Percentiles rank a stretch among this genome's conserved stretches.
These are phyloP conservation scores for Aspergillus diversus DNA, from an alignment of 495 filamentous ascomycete genomes.

Conservation along the genomic window DNA sequence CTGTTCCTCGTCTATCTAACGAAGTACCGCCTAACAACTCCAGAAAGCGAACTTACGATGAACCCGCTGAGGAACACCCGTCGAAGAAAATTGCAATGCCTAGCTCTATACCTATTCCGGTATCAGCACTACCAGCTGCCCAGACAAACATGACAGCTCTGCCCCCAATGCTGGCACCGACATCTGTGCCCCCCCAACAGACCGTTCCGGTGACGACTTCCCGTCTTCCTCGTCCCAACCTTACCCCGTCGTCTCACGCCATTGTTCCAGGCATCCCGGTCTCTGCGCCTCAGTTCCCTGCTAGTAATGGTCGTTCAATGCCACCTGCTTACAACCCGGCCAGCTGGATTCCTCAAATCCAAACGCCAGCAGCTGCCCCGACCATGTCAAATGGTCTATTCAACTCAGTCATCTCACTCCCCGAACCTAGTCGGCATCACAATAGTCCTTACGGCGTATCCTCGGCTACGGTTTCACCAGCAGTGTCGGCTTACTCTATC, in stretches of 20 bases:
- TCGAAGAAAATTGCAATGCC: slow-evolving; percentile 61
- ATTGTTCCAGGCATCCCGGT: slow-evolving; percentile 36
- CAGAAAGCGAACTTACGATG: slow-evolving; percentile 76
- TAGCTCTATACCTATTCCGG: slow-evolving; percentile 33
- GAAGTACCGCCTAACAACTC: slow-evolving; percentile 42
- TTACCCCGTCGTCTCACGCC: slow-evolving; percentile 35
- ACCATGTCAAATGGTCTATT: slow-evolving; percentile 40
- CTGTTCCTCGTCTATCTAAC: slow-evolving; percentile 27
- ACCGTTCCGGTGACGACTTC: slow-evolving; percentile 41
- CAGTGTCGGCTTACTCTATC: slow-evolving; percentile 44
- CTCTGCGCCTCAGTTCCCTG: slow-evolving; percentile 47
- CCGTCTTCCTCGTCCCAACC: slow-evolving; percentile 62
- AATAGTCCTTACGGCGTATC: slow-evolving; percentile 42
- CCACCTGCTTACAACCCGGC: slow-evolving; percentile 61
- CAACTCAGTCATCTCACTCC: slow-evolving; percentile 56
- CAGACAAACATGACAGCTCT: slow-evolving; percentile 42
- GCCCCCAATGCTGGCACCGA: slow-evolving; percentile 42
- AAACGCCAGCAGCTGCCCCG: slow-evolving; percentile 48
- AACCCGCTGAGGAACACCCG: slow-evolving; percentile 63
- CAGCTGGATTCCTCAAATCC: slow-evolving; percentile 51
- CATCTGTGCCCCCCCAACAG: slow-evolving; percentile 36
- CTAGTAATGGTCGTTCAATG: slow-evolving; percentile 58
- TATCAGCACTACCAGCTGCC: slow-evolving; percentile 35
- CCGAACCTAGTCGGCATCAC: slow-evolving; percentile 49
- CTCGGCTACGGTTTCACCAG: slow-evolving; percentile 45